phyloP scores from a whole-genome alignment of 345 rosid genomes.

The Leavenworthia alabamica region DNA sequence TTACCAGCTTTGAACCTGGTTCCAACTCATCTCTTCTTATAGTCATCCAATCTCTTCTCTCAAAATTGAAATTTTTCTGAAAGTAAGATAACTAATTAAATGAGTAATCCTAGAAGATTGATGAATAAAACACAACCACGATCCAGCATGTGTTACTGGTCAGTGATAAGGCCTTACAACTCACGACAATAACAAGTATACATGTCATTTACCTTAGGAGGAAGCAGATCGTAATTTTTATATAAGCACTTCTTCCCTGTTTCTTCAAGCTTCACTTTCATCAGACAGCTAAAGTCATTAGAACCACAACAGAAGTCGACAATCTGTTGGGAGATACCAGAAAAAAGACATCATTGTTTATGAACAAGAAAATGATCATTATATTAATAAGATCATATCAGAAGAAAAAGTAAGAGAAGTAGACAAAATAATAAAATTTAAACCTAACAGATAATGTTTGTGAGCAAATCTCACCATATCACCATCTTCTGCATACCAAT shows the following conservation, averaged over 20 bases:
- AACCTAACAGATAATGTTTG: constrained; percentile 1
- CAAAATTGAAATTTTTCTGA: constrained; percentile 69
- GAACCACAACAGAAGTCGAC: constrained; percentile 98
- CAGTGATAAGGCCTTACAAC: constrained; percentile 7
- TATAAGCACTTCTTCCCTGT: constrained; percentile 71
- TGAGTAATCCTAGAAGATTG: constrained; percentile 6
- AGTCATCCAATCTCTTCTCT: constrained; percentile 81
- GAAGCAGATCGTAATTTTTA: constrained; percentile 71
- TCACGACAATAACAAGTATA: constrained; percentile 1
- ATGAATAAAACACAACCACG: neutral
- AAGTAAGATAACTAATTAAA: constrained; percentile 2
- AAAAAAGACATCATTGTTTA: constrained; percentile 8
- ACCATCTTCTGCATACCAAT: constrained; percentile 72
- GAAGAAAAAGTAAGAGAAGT: too few relatives aligned
- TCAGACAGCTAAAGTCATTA: constrained; percentile 77
- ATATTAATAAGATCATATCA: neutral
- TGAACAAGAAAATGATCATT: neutral
- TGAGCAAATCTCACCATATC: constrained; percentile 60
- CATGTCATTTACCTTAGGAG: constrained; percentile 61
- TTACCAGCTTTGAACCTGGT: constrained; percentile 68
- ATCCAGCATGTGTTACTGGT: neutral
- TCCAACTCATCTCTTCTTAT: constrained; percentile 60
- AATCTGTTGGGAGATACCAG: constrained; percentile 44
- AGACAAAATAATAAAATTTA: neutral
- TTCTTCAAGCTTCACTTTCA: constrained; percentile 80